Conservation (phyloP, 2,329 filamentous ascomycete genomes). For the Fusarium buharicum region DNA sequence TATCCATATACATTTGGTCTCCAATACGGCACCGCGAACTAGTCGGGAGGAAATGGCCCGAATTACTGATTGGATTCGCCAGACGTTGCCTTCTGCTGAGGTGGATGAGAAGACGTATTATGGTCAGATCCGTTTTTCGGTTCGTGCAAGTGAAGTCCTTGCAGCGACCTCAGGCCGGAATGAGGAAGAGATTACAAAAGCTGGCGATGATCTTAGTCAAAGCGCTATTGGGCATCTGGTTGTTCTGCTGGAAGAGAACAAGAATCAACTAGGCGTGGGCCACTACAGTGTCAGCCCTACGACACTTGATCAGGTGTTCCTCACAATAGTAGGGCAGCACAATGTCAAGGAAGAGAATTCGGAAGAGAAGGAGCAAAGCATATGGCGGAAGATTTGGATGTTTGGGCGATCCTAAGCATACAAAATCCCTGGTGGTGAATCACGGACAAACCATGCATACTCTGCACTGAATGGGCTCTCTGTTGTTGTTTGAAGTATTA, state of each 20-base stretch:
- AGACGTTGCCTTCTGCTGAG: slow-evolving; percentile 69
- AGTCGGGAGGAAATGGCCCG: slow-evolving; percentile 72
- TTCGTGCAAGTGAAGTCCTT: slow-evolving; percentile 64
- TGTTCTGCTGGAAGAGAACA: slow-evolving; percentile 76
- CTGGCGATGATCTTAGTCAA: slow-evolving; percentile 47
- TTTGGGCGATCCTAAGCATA: slow-evolving; percentile 39
- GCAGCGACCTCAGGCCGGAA: slow-evolving; percentile 36
- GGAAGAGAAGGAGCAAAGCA: slow-evolving; percentile 48
- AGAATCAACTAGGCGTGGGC: slow-evolving; percentile 75
- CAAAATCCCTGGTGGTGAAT: not conserved
- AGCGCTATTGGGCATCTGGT: slow-evolving; percentile 76
- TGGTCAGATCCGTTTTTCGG: slow-evolving; percentile 86
- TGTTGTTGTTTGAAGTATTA: not conserved
- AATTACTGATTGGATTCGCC: slow-evolving; percentile 73
- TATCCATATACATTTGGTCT: slow-evolving; percentile 84
- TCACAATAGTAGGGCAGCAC: slow-evolving; percentile 83
- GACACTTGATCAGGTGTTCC: slow-evolving; percentile 89
- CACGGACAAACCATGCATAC: too few species aligned
- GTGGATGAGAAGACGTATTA: slow-evolving; percentile 82
- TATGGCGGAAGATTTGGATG: slow-evolving; percentile 40
- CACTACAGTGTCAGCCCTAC: slow-evolving; percentile 90
- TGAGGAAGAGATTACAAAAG: slow-evolving; percentile 40
- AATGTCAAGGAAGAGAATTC: slow-evolving; percentile 80
- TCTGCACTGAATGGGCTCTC: too few species aligned
- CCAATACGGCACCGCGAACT: slow-evolving; percentile 78